Evolutionary conservation across 331 rosid species (phyloP).

Genomic region (Saraca asoca): DNA sequence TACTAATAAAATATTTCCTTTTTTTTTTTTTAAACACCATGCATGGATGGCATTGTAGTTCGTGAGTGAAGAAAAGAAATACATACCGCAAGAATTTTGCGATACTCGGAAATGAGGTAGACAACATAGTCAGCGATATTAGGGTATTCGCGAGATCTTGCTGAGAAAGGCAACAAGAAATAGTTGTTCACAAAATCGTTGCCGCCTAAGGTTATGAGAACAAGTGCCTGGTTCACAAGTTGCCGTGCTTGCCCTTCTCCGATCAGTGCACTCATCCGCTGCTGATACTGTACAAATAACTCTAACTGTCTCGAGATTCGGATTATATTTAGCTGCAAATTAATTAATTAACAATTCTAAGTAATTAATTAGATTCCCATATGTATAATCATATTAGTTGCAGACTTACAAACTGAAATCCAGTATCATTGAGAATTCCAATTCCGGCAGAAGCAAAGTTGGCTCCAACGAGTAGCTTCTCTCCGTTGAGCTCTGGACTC

Average conservation of each 20-base stretch:
- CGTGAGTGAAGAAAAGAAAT: not conserved
- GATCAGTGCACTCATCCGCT: slow-evolving; percentile 38
- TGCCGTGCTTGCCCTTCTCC: slow-evolving; percentile 28
- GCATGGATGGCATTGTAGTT: too few species aligned
- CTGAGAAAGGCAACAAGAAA: slow-evolving; percentile 45
- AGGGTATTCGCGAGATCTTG: slow-evolving; percentile 42
- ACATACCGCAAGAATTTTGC: slow-evolving; percentile 42
- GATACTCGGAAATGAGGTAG: slow-evolving; percentile 46
- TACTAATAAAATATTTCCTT: too few species aligned
- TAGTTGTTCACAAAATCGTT: slow-evolving; percentile 51
- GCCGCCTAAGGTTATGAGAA: slow-evolving; percentile 45
- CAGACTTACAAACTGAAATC: not conserved
- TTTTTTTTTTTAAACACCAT: too few species aligned
- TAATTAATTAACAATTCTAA: too few species aligned
- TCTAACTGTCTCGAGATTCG: slow-evolving; percentile 30
- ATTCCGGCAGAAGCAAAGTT: not conserved
- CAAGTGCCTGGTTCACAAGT: slow-evolving; percentile 42
- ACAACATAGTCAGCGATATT: slow-evolving; percentile 43
- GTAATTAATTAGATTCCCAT: not conserved
- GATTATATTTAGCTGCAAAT: slow-evolving; percentile 43
- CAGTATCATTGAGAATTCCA: not conserved
- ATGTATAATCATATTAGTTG: too few species aligned
- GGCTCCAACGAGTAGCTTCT: not conserved
- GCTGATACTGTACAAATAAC: slow-evolving; percentile 41
- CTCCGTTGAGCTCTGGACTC: not conserved